Percentiles rank a stretch among this genome's conserved stretches.
Conservation (phyloP, 345 rosid genomes). For the Ceriops decandra region DNA sequence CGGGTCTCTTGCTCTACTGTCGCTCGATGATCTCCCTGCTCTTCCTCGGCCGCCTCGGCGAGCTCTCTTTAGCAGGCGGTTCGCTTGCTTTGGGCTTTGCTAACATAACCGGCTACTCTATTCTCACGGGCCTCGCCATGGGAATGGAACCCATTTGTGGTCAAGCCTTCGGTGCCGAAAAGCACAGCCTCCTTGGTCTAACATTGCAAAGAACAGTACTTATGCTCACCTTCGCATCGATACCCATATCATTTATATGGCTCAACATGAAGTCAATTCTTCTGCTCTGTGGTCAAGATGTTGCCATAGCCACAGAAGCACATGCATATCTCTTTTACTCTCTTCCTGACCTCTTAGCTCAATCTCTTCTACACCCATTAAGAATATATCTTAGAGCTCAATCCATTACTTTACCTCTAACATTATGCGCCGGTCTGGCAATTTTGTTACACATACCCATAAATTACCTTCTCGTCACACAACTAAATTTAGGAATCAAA, state of each 20-base stretch:
- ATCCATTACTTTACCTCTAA: constrained; percentile 39
- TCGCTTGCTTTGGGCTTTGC: constrained; percentile 84
- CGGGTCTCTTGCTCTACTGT: constrained; percentile 71
- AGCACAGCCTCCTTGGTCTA: constrained; percentile 45
- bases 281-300: constrained; percentile 55
- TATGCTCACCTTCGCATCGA: constrained; percentile 47
- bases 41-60: constrained; percentile 72
- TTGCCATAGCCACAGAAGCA: constrained; percentile 52
- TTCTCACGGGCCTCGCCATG: constrained; percentile 82
- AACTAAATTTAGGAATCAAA: constrained; percentile 57
- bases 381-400: constrained; percentile 77
- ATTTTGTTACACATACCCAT: constrained; percentile 25
- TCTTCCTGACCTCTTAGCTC: constrained; percentile 76
- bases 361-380: constrained; percentile 74
- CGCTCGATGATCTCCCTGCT: constrained; percentile 84
- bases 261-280: constrained; percentile 66
- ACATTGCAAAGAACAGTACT: constrained; percentile 67
- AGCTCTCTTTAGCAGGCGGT: constrained; percentile 71
- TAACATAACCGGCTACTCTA: constrained; percentile 84
- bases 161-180: constrained; percentile 80
- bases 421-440: constrained; percentile 18
- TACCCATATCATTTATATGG: constrained; percentile 74
- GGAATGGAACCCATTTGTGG: constrained; percentile 94
- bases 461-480: constrained; percentile 40
- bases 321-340: constrained; percentile 63